Base-by-base conservation (phyloP, 2,329 filamentous ascomycete genomes). In the Pyricularia sp. region DNA sequence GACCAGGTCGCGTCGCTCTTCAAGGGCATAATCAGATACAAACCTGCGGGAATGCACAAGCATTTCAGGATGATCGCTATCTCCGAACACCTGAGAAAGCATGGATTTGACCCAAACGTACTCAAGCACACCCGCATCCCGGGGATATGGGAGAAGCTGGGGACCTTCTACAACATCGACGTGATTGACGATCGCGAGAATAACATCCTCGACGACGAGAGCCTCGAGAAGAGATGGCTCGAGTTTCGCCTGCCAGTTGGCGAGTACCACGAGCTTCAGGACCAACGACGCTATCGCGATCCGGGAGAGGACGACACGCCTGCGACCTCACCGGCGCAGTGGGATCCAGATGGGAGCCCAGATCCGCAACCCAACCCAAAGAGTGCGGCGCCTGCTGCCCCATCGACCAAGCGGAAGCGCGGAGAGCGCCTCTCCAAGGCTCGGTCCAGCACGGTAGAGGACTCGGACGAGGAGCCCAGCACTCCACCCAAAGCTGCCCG, bases 21-120 rank as follows among this genome's bases (percentile, higher is more conserved):
- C 81, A 97, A 97, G 77, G 93, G 90, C 68, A 90, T 98, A 73
- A 94, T 98, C 72, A 87, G 90, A 76, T 97, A 92, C 91, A 99
- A 99, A 77, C 95, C 95, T n/a, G 94, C 94, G 59, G 92, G 93
- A 70, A 92, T 97, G 85, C 93, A 97, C 81, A 96, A 94, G 77
- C 93, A 97, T 78, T 97, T 97, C 77, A 90, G 92, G 70, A 94
- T 97, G 85, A 88, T 97, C 71, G 89, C 92, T 10, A 92, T 97
- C 70, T 90, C 90, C 64, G 89, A 94, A 73, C 88, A 92, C 73
- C 81, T 96, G 70, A 88, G 90, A 72, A 92, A 91, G 73, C 91
- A 94, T 78, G 93, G 93, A 75, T 90, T 92, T 76, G 86, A 93
- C 78, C 86, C 90, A 67, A 84, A 90, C 75, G 73, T 87, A 72